Percentiles rank a stretch among this genome's conserved stretches.
phyloP scores from a whole-genome alignment of 1,284 basidiomycete species.

The Austroboletus niveus region DNA sequence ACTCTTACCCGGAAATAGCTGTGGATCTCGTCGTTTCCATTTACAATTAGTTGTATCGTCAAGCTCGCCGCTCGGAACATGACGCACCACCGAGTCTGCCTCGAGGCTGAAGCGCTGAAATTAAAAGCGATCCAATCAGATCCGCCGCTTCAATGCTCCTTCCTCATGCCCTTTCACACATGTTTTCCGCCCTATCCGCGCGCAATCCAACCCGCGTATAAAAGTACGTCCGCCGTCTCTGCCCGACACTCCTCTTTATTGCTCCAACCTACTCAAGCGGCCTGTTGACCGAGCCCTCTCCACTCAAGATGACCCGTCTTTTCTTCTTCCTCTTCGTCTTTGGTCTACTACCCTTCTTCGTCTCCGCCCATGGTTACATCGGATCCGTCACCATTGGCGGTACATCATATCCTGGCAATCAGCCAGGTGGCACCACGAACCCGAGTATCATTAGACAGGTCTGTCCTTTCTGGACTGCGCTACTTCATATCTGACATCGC shows the following conservation, averaged over 20 bases:
- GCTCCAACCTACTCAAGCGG: constrained; percentile 13
- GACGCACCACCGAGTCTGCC: neutral
- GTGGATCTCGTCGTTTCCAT: too few relatives aligned
- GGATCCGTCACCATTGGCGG: constrained; percentile 34
- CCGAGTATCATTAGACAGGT: constrained; percentile 37
- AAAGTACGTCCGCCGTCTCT: neutral
- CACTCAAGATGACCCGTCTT: constrained; percentile 16
- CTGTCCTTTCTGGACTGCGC: neutral
- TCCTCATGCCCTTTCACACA: too few relatives aligned
- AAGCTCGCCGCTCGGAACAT: too few relatives aligned
- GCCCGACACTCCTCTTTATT: neutral
- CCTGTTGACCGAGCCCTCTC: constrained; percentile 19
- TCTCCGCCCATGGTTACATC: constrained; percentile 34
- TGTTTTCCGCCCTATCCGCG: neutral
- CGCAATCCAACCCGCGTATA: neutral
- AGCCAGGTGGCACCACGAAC: constrained; percentile 23
- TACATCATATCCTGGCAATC: constrained; percentile 31
- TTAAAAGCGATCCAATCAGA: too few relatives aligned
- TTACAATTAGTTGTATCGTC: too few relatives aligned
- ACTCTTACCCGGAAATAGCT: too few relatives aligned
- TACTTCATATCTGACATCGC: neutral
- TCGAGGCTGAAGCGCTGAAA: neutral
- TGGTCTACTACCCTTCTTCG: constrained; percentile 19
- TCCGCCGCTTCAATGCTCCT: too few relatives aligned
- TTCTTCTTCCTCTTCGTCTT: constrained; percentile 13